Conservation (phyloP, 352 stramenopile genomes). For the Phytophthora rubi region DNA sequence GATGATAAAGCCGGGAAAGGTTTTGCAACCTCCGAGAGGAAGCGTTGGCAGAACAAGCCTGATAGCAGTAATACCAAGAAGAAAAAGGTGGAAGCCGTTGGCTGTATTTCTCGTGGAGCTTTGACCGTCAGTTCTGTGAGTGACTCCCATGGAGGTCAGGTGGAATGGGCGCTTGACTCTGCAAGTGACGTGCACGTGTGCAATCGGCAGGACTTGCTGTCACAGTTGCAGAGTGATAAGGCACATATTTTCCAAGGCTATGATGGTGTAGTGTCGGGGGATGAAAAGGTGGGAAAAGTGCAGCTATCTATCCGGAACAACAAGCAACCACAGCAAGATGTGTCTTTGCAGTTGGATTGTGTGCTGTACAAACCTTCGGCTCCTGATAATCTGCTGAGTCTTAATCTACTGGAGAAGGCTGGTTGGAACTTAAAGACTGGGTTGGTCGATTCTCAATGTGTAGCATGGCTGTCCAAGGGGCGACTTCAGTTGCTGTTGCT, state of each 20-base stretch:
- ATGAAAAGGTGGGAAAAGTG: slow-evolving; percentile 4
- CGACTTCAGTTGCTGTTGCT: not conserved
- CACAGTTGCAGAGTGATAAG: not conserved
- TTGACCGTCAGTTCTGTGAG: slow-evolving; percentile 10
- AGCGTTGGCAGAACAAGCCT: slow-evolving; percentile 17
- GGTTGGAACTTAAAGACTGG: slow-evolving; percentile 13
- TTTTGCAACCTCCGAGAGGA: slow-evolving; percentile 9
- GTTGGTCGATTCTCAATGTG: not conserved
- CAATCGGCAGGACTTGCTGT: slow-evolving; percentile 1
- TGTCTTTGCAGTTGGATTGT: slow-evolving; percentile 2
- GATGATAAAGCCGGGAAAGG: not conserved
- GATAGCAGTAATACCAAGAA: not conserved
- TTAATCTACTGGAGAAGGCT: slow-evolving; percentile 1
- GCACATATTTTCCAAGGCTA: slow-evolving; percentile 4
- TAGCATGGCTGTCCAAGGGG: slow-evolving; percentile 7
- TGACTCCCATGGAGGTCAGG: not conserved
- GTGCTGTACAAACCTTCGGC: slow-evolving; percentile 9
- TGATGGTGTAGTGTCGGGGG: not conserved
- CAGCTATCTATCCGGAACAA: slow-evolving; percentile 4
- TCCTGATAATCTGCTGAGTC: slow-evolving; percentile 20
- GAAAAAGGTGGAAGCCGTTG: slow-evolving; percentile 6
- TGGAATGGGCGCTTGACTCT: slow-evolving; percentile 18
- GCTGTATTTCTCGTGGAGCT: slow-evolving; percentile 2
- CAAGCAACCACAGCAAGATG: slow-evolving; percentile 10
- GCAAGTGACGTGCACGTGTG: slow-evolving; percentile 16